These are phyloP conservation scores for Sorghum bicolor DNA, from an alignment of 176 grass and related monocot genomes.

Conservation along the genomic window DNA sequence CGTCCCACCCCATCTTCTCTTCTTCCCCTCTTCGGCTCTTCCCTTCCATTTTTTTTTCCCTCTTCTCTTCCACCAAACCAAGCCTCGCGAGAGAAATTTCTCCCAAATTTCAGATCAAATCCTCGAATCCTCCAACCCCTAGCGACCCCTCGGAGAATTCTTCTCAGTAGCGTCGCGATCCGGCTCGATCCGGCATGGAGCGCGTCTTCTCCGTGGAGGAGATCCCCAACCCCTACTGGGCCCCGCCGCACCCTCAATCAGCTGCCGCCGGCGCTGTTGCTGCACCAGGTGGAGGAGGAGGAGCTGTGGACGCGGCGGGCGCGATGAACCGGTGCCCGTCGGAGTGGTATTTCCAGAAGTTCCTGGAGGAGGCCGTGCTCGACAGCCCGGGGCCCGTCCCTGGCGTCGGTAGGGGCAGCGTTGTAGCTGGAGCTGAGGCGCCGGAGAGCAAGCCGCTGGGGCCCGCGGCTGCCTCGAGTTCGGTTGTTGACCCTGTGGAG, in stretches of 20 bases:
- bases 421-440: not conserved
- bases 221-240: constrained; percentile 68
- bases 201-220: constrained; percentile 87
- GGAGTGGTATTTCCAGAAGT: constrained; percentile 96
- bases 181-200: constrained; percentile 50
- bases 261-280: not conserved
- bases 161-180: not conserved
- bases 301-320: not conserved
- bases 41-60: not conserved
- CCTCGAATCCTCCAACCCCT: constrained; percentile 13
- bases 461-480: not conserved
- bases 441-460: constrained; percentile 29
- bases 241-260: constrained; percentile 12
- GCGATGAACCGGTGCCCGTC: constrained; percentile 74
- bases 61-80: not conserved
- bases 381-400: constrained; percentile 32
- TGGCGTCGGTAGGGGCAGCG: not conserved
- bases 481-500: constrained; percentile 59
- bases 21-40: not conserved
- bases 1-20: not conserved
- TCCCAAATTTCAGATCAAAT: constrained; percentile 20
- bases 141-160: not conserved
- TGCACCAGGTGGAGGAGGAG: not conserved
- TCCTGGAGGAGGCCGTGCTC: constrained; percentile 70
- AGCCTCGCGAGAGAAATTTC: not conserved